Evolutionary conservation across 2,329 filamentous ascomycete genomes (phyloP), one percentile per base, ranked within the genome.

Genomic region (Aspergillus tanneri): DNA sequence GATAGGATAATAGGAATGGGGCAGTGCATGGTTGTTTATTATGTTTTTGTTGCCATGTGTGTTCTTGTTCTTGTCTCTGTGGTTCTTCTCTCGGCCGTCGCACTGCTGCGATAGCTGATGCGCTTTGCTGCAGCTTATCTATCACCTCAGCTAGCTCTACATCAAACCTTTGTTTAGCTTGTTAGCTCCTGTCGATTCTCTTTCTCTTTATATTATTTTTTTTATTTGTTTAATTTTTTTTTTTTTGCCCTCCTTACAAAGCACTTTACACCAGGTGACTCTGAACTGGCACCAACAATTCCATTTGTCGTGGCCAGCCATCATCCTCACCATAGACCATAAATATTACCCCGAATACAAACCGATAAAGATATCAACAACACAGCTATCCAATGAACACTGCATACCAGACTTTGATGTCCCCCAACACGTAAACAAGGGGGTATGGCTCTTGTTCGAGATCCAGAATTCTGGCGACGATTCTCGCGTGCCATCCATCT

Each of bases 391-490:
- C n/a, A n/a, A n/a, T n/a, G n/a, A n/a, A n/a, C n/a, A n/a, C n/a
- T n/a, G n/a, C n/a, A n/a, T 16, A 32, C n/a, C 28, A n/a, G 2
- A 18, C n/a, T 14, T n/a, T 4, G n/a, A 28, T 28, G 11, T 28
- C 11, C 7, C 27, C 9, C 10, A 5, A 12, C 1, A 32, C 16
- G 12, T 7, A 16, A 3, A 12, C 32, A 43, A n/a, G 5, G 12
- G 12, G 22, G 11, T 34, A 79, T 79, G 77, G 72, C 73, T n/a
- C 69, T 71, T 37, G 72, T 78, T 49, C 75, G 74, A 53, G 81
- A 84, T 59, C 80, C 80, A 19, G 73, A 71, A 40, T 84, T 83
- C 68, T 84, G 80, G 81, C 74, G 75, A 47, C 77, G 80, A 57
- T 83, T 83, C 70, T 80, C 77, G 50, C 65, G 72, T 42, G 81